Conservation (phyloP, 1,284 basidiomycete species). For the Fomitopsis pinicola region DNA sequence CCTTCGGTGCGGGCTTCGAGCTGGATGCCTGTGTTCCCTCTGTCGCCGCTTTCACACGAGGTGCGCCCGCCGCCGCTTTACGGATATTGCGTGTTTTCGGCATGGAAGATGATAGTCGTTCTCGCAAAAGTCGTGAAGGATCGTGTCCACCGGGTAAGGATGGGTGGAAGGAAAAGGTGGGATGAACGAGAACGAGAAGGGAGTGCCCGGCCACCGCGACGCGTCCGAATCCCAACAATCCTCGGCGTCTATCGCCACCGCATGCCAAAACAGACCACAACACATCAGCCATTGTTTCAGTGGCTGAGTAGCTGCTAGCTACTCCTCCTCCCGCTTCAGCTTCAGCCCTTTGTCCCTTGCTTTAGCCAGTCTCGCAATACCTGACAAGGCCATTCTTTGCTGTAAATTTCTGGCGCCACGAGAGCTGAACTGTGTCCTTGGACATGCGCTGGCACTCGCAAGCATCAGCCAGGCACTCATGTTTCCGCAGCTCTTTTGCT, state of each 20-base stretch:
- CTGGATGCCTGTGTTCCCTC: background rate
- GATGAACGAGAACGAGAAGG: background rate
- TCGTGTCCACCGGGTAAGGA: background rate
- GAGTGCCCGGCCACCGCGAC: background rate
- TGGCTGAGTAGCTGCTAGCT: too few species aligned
- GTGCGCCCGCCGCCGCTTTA: background rate
- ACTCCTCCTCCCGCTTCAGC: too few species aligned
- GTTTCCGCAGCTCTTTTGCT: constrained; percentile 8
- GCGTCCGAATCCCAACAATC: constrained; percentile 1
- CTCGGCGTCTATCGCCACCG: background rate
- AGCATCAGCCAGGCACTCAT: too few species aligned
- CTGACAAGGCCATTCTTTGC: too few species aligned
- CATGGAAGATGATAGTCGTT: background rate
- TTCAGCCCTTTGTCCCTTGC: too few species aligned
- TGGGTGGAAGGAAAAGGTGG: background rate
- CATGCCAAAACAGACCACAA: constrained; percentile 1
- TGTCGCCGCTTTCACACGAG: background rate
- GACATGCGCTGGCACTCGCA: too few species aligned
- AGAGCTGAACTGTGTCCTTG: too few species aligned
- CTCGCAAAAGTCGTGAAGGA: background rate
- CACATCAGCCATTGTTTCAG: background rate
- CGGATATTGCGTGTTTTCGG: constrained; percentile 3
- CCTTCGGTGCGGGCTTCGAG: background rate
- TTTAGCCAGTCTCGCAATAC: too few species aligned
- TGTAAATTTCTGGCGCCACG: too few species aligned